A percentile compares a stretch with the other conserved stretches of the same genome.
Evolutionary conservation across 2,329 filamentous ascomycete species (phyloP).

Genomic region (Fusarium anguioides): DNA sequence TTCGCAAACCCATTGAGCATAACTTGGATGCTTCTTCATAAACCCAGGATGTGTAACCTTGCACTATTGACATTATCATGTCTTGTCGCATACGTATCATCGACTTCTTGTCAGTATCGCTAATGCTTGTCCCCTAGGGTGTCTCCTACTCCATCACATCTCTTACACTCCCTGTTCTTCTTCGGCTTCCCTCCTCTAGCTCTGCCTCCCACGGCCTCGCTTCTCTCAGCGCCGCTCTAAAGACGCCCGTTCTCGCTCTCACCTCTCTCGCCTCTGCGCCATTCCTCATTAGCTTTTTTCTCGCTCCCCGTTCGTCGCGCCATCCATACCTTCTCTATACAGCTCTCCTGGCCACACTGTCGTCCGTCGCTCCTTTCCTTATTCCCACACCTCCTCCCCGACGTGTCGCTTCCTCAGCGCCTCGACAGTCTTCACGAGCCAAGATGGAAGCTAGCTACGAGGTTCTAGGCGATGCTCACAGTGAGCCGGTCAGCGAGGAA

Average conservation of each 20-base stretch:
- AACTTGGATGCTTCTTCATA: not conserved
- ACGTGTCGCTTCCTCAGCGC: conserved; percentile 45
- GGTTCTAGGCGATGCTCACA: conserved; percentile 67
- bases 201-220: conserved; percentile 77
- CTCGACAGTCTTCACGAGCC: conserved; percentile 49
- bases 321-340: conserved; percentile 95
- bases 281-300: conserved; percentile 79
- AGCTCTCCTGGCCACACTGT: conserved; percentile 72
- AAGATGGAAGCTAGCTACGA: conserved; percentile 79
- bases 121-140: conserved; percentile 68
- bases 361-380: conserved; percentile 64
- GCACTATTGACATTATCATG: not conserved
- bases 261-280: conserved; percentile 75
- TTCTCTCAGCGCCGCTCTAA: conserved; percentile 71
- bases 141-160: conserved; percentile 86
- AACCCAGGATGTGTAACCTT: too few species aligned
- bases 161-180: conserved; percentile 81
- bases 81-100: not conserved
- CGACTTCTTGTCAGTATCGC: conserved; percentile 5
- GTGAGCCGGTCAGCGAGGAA: conserved; percentile 62
- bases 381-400: conserved; percentile 53
- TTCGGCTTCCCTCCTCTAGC: conserved; percentile 80
- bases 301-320: conserved; percentile 78
- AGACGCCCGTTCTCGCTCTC: conserved; percentile 73
- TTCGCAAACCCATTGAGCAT: not conserved